phyloP scores from a whole-genome alignment of 2,329 filamentous ascomycete species.

The Xylariaceae sp. region DNA sequence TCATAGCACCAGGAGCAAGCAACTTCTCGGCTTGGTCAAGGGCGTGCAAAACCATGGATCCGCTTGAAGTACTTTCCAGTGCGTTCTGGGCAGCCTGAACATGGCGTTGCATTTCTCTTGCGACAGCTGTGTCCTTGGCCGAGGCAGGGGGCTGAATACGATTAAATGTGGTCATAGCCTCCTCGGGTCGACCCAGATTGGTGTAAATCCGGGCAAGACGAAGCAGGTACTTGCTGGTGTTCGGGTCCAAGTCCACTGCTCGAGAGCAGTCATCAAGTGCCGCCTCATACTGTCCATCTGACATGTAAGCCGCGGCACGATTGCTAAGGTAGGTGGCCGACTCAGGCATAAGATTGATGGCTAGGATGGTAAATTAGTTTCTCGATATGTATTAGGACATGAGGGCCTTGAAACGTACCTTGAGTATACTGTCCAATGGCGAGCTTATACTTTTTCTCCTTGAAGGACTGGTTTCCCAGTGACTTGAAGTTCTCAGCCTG shows the following conservation, averaged over 20 bases:
- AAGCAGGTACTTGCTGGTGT: conserved; percentile 83
- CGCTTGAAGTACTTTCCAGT: conserved; percentile 68
- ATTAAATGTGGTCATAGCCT: conserved; percentile 77
- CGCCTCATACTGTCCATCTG: conserved; percentile 70
- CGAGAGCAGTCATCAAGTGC: conserved; percentile 84
- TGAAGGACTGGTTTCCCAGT: conserved; percentile 94
- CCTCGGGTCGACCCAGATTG: conserved; percentile 76
- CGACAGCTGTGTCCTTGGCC: conserved; percentile 78
- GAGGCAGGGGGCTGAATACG: conserved; percentile 77
- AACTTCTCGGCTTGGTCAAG: conserved; percentile 84
- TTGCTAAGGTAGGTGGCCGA: conserved; percentile 92
- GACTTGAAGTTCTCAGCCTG: conserved; percentile 91
- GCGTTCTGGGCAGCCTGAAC: conserved; percentile 75
- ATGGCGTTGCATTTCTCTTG: conserved; percentile 79
- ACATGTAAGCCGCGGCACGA: conserved; percentile 91
- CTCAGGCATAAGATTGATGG: conserved; percentile 79
- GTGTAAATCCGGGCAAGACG: conserved; percentile 88
- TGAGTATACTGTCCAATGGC: conserved; percentile 94
- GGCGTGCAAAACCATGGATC: conserved; percentile 88
- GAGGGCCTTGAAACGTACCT: conserved; percentile 51
- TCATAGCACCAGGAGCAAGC: conserved; percentile 68
- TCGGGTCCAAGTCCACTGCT: conserved; percentile 77
- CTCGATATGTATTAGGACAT: neutral
- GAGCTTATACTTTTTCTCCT: conserved; percentile 81
- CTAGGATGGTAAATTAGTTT: conserved; percentile 43